Evolutionary conservation across 2,329 filamentous ascomycete genomes (phyloP).

Genomic region (Aspergillus uvarum): DNA sequence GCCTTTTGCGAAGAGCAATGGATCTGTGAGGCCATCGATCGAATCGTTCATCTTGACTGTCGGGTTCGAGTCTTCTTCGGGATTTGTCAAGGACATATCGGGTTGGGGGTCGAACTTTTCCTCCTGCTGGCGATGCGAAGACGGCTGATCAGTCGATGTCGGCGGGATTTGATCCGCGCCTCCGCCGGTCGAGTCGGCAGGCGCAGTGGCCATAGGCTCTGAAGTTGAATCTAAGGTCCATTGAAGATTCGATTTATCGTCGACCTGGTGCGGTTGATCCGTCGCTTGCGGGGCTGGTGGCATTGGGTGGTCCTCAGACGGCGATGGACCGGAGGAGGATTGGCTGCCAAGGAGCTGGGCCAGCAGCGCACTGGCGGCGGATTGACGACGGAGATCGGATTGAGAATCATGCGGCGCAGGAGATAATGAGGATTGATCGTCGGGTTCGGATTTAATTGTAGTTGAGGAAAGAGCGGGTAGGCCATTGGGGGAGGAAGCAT

Average conservation of each 20-base stretch:
- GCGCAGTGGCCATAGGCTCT: conserved; percentile 7
- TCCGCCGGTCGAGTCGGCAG: conserved; percentile 11
- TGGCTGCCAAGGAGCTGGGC: conserved; percentile 44
- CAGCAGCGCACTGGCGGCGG: conserved; percentile 42
- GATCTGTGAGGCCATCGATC: conserved; percentile 34
- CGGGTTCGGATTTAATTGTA: conserved; percentile 34
- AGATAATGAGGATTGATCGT: conserved; percentile 22
- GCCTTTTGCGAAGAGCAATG: conserved; percentile 34
- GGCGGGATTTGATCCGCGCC: conserved; percentile 14
- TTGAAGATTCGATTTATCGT: conserved; percentile 13
- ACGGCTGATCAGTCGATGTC: not conserved
- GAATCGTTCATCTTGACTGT: conserved; percentile 22
- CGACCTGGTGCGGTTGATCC: conserved; percentile 5
- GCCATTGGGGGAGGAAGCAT: conserved; percentile 25
- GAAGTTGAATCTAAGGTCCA: conserved; percentile 14
- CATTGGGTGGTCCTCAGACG: conserved; percentile 8
- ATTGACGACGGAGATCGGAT: conserved; percentile 39
- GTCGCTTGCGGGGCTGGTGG: conserved; percentile 8
- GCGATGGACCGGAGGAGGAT: conserved; percentile 14
- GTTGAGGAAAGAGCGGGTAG: conserved; percentile 28
- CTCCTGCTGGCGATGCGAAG: conserved; percentile 11
- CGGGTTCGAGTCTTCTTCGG: conserved; percentile 9
- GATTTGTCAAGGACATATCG: conserved; percentile 13
- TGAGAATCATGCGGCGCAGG: conserved; percentile 25
- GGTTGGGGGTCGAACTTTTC: conserved; percentile 14